A percentile compares a stretch with the other conserved stretches of the same genome.
Evolutionary conservation across 2,329 filamentous ascomycete genomes (phyloP).

Genomic region (Macrophomina pseudophaseolina): DNA sequence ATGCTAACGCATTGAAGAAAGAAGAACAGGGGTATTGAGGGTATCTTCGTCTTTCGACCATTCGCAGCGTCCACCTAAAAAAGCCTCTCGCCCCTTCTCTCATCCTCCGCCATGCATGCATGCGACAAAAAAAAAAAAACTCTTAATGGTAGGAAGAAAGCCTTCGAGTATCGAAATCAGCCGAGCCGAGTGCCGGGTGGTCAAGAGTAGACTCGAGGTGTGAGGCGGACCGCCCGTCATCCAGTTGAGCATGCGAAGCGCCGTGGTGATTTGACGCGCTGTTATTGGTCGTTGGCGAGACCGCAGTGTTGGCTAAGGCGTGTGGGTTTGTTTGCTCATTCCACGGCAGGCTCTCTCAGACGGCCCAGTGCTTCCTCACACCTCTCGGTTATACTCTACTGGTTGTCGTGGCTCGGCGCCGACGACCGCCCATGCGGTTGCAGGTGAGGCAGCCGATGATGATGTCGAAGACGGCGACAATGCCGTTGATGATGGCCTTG

Average conservation of each 20-base stretch:
- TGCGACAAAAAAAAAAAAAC: not conserved
- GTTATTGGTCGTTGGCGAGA: not conserved
- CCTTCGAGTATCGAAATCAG: not conserved
- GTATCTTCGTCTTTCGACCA: slow-evolving; percentile 21
- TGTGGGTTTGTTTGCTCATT: not conserved
- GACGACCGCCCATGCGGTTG: slow-evolving; percentile 49
- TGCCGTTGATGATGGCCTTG: slow-evolving; percentile 56
- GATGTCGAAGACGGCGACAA: slow-evolving; percentile 56
- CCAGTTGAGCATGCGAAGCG: no score
- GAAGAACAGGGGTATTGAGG: slow-evolving; percentile 24
- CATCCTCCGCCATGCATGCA: not conserved
- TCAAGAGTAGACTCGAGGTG: not conserved
- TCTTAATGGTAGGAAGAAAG: not conserved
- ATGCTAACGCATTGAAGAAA: slow-evolving; percentile 14
- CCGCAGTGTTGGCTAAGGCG: no score
- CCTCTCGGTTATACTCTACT: slow-evolving; percentile 30
- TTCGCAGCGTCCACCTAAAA: not conserved
- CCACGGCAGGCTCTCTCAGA: not conserved
- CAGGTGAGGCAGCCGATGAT: slow-evolving; percentile 57
- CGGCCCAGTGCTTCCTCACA: slow-evolving; percentile 20
- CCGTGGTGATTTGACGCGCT: not conserved
- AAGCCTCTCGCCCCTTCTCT: not conserved
- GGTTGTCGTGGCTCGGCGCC: slow-evolving; percentile 40
- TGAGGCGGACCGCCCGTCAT: not conserved
- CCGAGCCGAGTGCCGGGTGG: not conserved